Evolutionary conservation across 139 green algal genomes (phyloP).

Genomic region (Bryopsis sp.): DNA sequence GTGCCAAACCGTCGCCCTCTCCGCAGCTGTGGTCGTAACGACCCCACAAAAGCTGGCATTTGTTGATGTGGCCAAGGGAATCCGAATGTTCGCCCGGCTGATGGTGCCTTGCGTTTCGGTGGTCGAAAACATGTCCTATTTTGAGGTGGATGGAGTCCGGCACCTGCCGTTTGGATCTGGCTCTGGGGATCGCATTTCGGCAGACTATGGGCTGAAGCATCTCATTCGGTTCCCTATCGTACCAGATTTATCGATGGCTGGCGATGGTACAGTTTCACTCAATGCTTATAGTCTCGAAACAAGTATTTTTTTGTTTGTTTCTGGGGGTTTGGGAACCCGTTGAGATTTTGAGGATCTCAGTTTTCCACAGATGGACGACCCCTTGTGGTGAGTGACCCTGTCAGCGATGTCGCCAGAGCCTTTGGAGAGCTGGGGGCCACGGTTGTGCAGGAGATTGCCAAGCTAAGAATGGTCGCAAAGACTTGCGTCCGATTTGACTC

Average conservation of each 20-base stretch:
- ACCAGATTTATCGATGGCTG: slow-evolving; percentile 73
- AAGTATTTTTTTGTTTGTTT: background rate
- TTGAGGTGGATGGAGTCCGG: slow-evolving; percentile 77
- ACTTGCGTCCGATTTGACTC: slow-evolving; percentile 47
- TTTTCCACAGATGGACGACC: slow-evolving; percentile 58
- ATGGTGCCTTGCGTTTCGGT: slow-evolving; percentile 89
- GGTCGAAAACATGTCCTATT: slow-evolving; percentile 99
- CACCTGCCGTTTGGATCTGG: slow-evolving; percentile 86
- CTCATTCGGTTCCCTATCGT: slow-evolving; percentile 89
- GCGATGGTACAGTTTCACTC: slow-evolving; percentile 72
- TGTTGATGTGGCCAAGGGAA: slow-evolving; percentile 95
- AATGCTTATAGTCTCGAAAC: background rate
- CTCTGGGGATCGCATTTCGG: slow-evolving; percentile 56
- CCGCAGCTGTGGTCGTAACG: slow-evolving; percentile 95
- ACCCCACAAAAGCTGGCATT: slow-evolving; percentile 96
- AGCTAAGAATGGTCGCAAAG: slow-evolving; percentile 38
- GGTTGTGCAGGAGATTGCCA: slow-evolving; percentile 89
- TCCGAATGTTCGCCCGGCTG: slow-evolving; percentile 97
- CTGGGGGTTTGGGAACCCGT: too few species aligned
- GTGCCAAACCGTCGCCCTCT: slow-evolving; percentile 81
- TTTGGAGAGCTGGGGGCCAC: slow-evolving; percentile 84
- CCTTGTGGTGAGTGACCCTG: slow-evolving; percentile 76
- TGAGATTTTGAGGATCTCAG: too few species aligned
- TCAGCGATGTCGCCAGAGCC: slow-evolving; percentile 35
- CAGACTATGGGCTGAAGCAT: slow-evolving; percentile 89